Percentiles rank a stretch among this genome's conserved stretches.
phyloP scores from a whole-genome alignment of 2,329 filamentous ascomycete genomes.

The Diplocarpon mali region DNA sequence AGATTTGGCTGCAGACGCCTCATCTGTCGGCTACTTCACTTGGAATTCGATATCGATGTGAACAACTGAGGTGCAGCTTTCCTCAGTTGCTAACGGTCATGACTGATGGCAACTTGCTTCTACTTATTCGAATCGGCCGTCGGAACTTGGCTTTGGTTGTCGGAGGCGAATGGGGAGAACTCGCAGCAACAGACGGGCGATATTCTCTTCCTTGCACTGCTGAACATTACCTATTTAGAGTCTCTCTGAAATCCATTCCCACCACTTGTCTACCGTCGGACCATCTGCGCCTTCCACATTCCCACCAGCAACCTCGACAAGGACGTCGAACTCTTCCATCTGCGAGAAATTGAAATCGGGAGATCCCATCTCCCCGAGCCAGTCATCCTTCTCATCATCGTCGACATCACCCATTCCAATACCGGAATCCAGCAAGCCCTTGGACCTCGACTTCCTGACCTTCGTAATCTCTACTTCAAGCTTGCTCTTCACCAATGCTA shows the following conservation, averaged over 20 bases:
- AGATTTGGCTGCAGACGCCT: no score
- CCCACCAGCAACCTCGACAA: constrained; percentile 67
- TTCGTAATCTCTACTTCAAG: constrained; percentile 74
- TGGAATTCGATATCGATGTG: no score
- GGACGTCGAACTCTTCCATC: constrained; percentile 73
- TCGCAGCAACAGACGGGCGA: no score
- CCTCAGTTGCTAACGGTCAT: no score
- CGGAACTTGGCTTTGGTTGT: no score
- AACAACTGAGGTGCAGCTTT: no score
- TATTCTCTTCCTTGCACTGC: no score
- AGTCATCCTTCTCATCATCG: constrained; percentile 65
- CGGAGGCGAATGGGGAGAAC: no score
- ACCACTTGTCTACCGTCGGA: constrained; percentile 73
- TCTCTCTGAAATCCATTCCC: constrained; percentile 75
- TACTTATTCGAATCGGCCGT: no score
- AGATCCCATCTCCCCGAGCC: constrained; percentile 72
- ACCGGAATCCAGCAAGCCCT: constrained; percentile 72
- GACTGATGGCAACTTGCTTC: no score
- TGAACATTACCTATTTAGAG: constrained; percentile 35
- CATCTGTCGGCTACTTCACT: no score
- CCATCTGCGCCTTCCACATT: constrained; percentile 52
- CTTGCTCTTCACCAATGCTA: constrained; percentile 59
- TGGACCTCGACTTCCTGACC: constrained; percentile 65
- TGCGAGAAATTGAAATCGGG: constrained; percentile 69
- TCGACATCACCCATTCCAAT: constrained; percentile 50